Evolutionary conservation across 2,329 filamentous ascomycete species (phyloP).

Genomic region (Emmonsiellopsis sp.): DNA sequence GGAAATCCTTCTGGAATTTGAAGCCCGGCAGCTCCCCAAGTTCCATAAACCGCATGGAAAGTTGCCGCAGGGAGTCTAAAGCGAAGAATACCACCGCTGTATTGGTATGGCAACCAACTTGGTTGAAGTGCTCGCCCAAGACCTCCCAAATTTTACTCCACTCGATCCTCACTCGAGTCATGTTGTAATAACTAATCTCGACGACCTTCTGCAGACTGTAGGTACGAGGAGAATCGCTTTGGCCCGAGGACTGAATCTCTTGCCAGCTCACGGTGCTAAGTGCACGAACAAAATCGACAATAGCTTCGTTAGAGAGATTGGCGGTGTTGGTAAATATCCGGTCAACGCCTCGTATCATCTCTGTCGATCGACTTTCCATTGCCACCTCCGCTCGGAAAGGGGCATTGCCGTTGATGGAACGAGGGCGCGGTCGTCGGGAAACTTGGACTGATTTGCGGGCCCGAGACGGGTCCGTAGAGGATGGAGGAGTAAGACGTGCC

Average conservation of each 20-base stretch:
- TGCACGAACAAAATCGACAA: constrained; percentile 87
- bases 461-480: constrained; percentile 41
- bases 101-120: constrained; percentile 92
- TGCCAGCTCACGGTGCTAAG: constrained; percentile 97
- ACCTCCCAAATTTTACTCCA: constrained; percentile 98
- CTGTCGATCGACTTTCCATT: constrained; percentile 81
- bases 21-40: constrained; percentile 96
- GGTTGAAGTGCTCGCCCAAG: constrained; percentile 96
- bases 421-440: constrained; percentile 39
- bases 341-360: constrained; percentile 87
- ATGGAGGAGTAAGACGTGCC: constrained; percentile 58
- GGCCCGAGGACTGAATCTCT: constrained; percentile 93
- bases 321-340: constrained; percentile 95
- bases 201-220: constrained; percentile 98
- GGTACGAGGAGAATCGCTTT: constrained; percentile 88
- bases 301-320: constrained; percentile 84
- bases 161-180: constrained; percentile 95
- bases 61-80: constrained; percentile 83
- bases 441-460: constrained; percentile 59
- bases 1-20: constrained; percentile 98
- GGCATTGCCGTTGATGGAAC: constrained; percentile 38
- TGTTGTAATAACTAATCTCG: constrained; percentile 99
- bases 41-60: constrained; percentile 98
- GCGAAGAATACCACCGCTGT: constrained; percentile 97
- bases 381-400: constrained; percentile 70